Evolutionary conservation across 805 yeast genomes (phyloP).

Genomic region (Starmerella geochares): DNA sequence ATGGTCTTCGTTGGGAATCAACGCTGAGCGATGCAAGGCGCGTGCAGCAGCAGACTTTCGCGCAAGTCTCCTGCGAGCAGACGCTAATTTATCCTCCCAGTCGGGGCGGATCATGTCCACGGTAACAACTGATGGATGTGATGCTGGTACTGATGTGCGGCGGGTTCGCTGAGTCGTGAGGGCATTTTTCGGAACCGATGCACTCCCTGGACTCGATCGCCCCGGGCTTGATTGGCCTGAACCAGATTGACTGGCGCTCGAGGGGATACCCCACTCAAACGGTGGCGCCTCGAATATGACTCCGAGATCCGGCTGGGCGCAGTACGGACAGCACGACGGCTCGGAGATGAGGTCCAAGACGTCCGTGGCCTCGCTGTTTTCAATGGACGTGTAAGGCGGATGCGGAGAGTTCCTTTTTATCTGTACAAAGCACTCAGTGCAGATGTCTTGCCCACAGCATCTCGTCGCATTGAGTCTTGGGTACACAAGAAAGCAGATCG

Average conservation of each 20-base stretch:
- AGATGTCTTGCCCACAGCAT: conserved; percentile 87
- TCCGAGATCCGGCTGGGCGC: conserved; percentile 80
- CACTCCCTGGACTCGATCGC: not conserved
- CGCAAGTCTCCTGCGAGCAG: conserved; percentile 68
- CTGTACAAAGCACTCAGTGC: conserved; percentile 95
- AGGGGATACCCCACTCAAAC: conserved; percentile 34
- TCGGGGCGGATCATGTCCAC: conserved; percentile 83
- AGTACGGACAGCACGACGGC: conserved; percentile 85
- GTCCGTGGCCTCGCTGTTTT: conserved; percentile 34
- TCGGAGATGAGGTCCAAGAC: conserved; percentile 54
- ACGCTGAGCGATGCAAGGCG: conserved; percentile 81
- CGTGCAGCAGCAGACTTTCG: conserved; percentile 88
- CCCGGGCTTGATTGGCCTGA: conserved; percentile 4
- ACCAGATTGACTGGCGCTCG: not conserved
- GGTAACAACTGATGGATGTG: conserved; percentile 60
- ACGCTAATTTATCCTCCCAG: conserved; percentile 68
- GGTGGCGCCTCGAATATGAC: conserved; percentile 72
- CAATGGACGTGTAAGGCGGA: conserved; percentile 65
- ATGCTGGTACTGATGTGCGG: conserved; percentile 29
- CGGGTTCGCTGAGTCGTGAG: conserved; percentile 1
- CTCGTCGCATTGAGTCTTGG: conserved; percentile 72
- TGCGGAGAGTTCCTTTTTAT: conserved; percentile 87
- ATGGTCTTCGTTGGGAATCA: conserved; percentile 36
- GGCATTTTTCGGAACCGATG: not conserved
- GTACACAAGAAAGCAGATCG: conserved; percentile 82